Base-by-base conservation (phyloP, 2,329 filamentous ascomycete species). In the Colletotrichum horii region DNA sequence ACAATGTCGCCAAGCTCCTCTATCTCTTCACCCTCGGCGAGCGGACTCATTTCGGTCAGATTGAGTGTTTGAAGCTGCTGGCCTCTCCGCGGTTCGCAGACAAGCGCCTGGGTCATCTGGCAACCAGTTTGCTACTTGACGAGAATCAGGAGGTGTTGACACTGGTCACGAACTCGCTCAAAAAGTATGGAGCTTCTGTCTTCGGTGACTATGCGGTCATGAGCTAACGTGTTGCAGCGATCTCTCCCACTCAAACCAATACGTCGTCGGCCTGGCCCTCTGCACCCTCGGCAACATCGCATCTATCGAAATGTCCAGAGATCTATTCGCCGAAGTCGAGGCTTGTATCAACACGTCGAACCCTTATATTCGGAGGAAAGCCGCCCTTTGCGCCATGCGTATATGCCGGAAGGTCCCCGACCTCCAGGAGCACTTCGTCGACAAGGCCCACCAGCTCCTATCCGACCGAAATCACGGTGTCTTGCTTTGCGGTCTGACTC, bases 61-160 rank as follows among this genome's bases (percentile, higher is more conserved):
- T 99, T 83, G 97, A 99, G 92, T 99, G 97, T 85, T 91, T 99
- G 82, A 99, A 99, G 87, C 92, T 99, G 66, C 91, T 99, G 74
- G 97, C 97, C 74, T 99, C 97, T 55, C 96, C 97, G 78, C 95
- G 96, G 75, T 99, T 99, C 83, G 97, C 97, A 79, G 97, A 99
- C 89, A 99, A 99, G 88, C 93, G 97, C 64, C 87, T 99, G 80
- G 97, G 97, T 55, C 98, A 99, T 83, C 88, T 99, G 79, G 97
- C 97, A 28, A 99, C 97, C 22, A 99, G 98, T 92, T 87, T 99
- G 83, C 87, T 99, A 79, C 89, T 99, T 77, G 97, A 99, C 84
- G 97, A 99, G 89, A 99, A 99, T 81, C 97, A 99, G 84, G 97
- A 99, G 85, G 97, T 99, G 24, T 85, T 99, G 82, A 99, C 97